These are phyloP conservation scores for Cercospora citrullina DNA, from an alignment of 2,329 filamentous ascomycete genomes.

Conservation along the genomic window DNA sequence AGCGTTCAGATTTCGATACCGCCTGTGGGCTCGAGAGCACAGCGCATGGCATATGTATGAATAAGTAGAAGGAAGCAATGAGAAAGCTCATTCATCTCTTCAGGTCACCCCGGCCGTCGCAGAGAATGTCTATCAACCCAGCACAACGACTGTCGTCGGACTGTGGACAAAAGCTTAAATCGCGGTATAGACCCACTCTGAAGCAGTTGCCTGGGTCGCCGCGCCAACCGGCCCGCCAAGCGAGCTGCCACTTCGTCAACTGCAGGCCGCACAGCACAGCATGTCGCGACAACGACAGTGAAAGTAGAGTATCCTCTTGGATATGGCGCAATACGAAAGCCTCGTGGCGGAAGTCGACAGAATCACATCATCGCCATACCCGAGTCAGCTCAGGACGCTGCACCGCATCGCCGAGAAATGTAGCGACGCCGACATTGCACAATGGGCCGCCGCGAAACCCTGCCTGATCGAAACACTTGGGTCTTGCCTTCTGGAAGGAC, in stretches of 20 bases:
- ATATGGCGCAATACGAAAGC: conserved; percentile 22
- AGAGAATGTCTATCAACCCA: neutral
- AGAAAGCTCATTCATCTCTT: neutral
- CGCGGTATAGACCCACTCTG: conserved; percentile 13
- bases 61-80: neutral
- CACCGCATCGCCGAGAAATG: conserved; percentile 24
- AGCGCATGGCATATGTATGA: neutral
- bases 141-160: no score
- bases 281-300: neutral
- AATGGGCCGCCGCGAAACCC: conserved; percentile 51
- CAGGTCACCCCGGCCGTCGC: neutral
- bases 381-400: conserved; percentile 29
- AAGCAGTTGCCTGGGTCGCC: conserved; percentile 7
- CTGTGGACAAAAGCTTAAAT: conserved; percentile 4
- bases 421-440: conserved; percentile 41
- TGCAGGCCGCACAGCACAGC: neutral
- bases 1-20: neutral
- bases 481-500: conserved; percentile 49
- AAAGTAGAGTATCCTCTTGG: neutral
- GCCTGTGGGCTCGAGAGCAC: neutral
- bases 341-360: conserved; percentile 33
- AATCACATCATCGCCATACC: conserved; percentile 38
- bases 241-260: neutral
- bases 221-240: conserved; percentile 5
- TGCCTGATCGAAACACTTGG: conserved; percentile 52